A percentile compares a stretch with the other conserved stretches of the same genome.
Conservation (phyloP, 345 rosid species). For the Mangifera indica region DNA sequence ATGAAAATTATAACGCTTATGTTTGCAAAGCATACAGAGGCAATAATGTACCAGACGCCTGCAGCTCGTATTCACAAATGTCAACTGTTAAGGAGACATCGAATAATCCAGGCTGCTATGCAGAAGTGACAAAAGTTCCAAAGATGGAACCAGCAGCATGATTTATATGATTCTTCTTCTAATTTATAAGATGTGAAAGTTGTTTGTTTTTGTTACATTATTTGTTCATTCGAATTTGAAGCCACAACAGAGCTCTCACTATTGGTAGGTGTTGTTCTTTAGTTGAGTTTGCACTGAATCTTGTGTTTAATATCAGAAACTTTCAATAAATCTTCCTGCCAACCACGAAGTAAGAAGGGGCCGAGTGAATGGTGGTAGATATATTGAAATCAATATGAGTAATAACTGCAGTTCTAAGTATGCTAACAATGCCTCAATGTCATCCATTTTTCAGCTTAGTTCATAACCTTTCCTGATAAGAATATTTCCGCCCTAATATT, state of each 20-base stretch:
- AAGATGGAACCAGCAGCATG: conserved; percentile 8
- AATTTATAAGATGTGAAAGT: not conserved
- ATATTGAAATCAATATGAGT: no score
- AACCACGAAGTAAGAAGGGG: no score
- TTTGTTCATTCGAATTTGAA: not conserved
- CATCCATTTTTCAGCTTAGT: not conserved
- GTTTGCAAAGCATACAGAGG: conserved; percentile 41
- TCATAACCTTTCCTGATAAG: not conserved
- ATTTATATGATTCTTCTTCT: not conserved
- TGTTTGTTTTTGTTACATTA: not conserved
- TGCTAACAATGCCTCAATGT: no score
- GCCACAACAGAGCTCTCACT: no score
- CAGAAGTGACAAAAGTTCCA: conserved; percentile 12
- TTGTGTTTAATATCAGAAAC: no score
- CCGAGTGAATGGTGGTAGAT: no score
- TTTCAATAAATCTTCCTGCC: no score
- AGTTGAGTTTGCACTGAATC: no score
- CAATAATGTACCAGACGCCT: conserved; percentile 19
- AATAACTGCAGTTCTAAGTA: no score
- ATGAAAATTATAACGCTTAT: conserved; percentile 20
- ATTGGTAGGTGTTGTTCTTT: no score
- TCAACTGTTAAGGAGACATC: conserved; percentile 1
- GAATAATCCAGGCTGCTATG: conserved; percentile 22
- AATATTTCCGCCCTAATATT: no score
- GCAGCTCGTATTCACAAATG: conserved; percentile 12